Base-by-base conservation (phyloP, 495 filamentous ascomycete species). In the Tuber umbilicatum region DNA sequence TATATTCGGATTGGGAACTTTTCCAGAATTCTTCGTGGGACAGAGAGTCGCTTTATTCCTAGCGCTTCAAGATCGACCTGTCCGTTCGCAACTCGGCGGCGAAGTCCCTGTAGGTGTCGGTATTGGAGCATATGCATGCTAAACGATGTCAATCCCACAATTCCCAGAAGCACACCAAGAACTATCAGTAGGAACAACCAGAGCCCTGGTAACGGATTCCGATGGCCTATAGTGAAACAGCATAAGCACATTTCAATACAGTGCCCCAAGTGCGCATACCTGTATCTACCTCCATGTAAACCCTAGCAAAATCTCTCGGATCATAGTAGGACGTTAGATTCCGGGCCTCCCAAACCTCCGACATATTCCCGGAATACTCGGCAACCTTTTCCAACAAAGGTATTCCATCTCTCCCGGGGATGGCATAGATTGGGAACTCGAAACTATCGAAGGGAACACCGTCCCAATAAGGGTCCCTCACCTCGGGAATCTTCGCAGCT, bases 101-200 rank as follows among this genome's bases (percentile, higher is more conserved):
- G 89, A 5, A 98, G 85, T 0, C 83, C 83, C 27, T 86, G 83
- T 23, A 93, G 89, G 40, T 91, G 87, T 60, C 88, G 86, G 39
- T 88, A 88, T 81, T 93, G 91, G 21, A 93, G 84, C 43, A 89
- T 83, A 78, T 93, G 92, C 90, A 97, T 95, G 41, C 88, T 81
- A 21, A 90, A 73, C 0, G 91, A 92, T 5, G 90, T 91, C 1
- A 87, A 72, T 9, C 87, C 85, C 40, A 93, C 87, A 67, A 95
- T 84, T 41, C 86, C 80, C 0, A 94, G 76, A 17, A 97, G 86
- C 0, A 93, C 89, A 10, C 86, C 93, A n/a, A 94, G 78, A 60
- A 97, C 91, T 70, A 94, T 89, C 39, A 97, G 85, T 64, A 94
- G 84, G 78, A 97, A 94, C 1, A 91, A 87, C 94, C 94, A 98